A percentile compares a stretch with the other conserved stretches of the same genome.
Conservation (phyloP, 495 filamentous ascomycete species). For the Bacidia gigantensis region DNA sequence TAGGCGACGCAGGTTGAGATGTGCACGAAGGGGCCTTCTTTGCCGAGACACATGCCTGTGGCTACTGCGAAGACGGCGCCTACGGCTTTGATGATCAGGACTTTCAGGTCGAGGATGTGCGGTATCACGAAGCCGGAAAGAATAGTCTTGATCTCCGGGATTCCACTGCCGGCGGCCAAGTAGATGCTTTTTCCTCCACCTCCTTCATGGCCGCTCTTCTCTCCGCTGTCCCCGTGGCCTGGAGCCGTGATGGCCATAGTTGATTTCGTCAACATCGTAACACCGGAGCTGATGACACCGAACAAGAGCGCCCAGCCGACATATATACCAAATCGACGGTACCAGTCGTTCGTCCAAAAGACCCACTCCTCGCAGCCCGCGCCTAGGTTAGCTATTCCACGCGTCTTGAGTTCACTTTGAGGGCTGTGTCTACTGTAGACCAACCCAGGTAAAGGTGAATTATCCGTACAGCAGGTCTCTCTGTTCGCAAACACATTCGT, state of each 20-base stretch:
- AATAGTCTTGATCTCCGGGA: conserved; percentile 48
- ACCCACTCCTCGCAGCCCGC: conserved; percentile 28
- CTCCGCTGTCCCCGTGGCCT: conserved; percentile 16
- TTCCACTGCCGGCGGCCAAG: conserved; percentile 42
- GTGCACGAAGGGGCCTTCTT: conserved; percentile 48
- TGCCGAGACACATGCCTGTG: conserved; percentile 44
- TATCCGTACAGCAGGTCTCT: conserved; percentile 33
- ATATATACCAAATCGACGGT: conserved; percentile 32
- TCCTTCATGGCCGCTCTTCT: conserved; percentile 5
- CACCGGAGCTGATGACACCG: conserved; percentile 34
- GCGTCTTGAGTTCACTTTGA: too few species aligned
- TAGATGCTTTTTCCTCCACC: conserved; percentile 37
- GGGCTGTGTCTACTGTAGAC: background rate
- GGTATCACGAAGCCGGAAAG: conserved; percentile 47
- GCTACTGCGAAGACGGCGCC: conserved; percentile 42
- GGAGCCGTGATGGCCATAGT: conserved; percentile 31
- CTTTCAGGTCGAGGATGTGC: conserved; percentile 38
- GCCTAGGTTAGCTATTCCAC: conserved; percentile 17
- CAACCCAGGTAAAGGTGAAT: conserved; percentile 15
- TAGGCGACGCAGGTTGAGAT: conserved; percentile 44
- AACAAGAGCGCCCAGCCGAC: conserved; percentile 35
- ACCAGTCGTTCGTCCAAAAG: conserved; percentile 30
- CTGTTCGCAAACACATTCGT: conserved; percentile 32
- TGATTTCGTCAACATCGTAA: conserved; percentile 39
- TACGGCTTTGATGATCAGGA: conserved; percentile 42